Evolutionary conservation across 306 rosid genomes (phyloP).

Genomic region (Sphenostylis stenocarpa): DNA sequence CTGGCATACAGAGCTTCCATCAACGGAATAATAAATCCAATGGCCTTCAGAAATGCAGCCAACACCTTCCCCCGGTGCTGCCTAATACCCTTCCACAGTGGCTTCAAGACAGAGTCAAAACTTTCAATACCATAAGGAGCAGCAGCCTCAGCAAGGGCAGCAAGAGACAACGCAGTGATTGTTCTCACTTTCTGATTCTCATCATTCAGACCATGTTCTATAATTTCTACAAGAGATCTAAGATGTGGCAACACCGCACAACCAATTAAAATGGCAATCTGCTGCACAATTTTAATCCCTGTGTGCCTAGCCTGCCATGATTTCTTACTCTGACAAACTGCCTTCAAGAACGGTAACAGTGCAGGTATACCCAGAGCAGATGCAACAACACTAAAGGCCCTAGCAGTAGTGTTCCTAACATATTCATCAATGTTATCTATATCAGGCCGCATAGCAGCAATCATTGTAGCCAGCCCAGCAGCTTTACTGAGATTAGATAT

Average conservation of each 20-base stretch:
- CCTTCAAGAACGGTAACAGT: constrained; percentile 86
- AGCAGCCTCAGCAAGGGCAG: constrained; percentile 97
- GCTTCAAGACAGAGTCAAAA: constrained; percentile 92
- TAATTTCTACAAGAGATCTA: constrained; percentile 88
- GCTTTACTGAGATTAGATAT: constrained; percentile 97
- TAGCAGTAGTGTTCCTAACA: constrained; percentile 92
- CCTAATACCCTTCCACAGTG: constrained; percentile 94
- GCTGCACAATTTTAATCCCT: constrained; percentile 96
- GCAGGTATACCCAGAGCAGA: constrained; percentile 98
- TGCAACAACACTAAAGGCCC: constrained; percentile 97
- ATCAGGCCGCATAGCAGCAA: constrained; percentile 98
- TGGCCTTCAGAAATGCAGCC: constrained; percentile 94
- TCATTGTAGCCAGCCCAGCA: constrained; percentile 98
- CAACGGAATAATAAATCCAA: constrained; percentile 89
- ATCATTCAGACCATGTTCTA: constrained; percentile 87
- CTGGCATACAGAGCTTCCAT: constrained; percentile 96
- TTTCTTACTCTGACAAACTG: constrained; percentile 97
- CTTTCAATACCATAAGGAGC: constrained; percentile 98
- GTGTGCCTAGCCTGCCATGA: constrained; percentile 98
- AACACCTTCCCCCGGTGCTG: constrained; percentile 95
- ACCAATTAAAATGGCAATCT: constrained; percentile 96
- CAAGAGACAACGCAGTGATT: constrained; percentile 88
- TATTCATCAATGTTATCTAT: constrained; percentile 95
- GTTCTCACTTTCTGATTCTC: constrained; percentile 98
- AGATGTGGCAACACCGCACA: constrained; percentile 92